phyloP scores from a whole-genome alignment of 306 rosid species.

The Sophora flavescens region DNA sequence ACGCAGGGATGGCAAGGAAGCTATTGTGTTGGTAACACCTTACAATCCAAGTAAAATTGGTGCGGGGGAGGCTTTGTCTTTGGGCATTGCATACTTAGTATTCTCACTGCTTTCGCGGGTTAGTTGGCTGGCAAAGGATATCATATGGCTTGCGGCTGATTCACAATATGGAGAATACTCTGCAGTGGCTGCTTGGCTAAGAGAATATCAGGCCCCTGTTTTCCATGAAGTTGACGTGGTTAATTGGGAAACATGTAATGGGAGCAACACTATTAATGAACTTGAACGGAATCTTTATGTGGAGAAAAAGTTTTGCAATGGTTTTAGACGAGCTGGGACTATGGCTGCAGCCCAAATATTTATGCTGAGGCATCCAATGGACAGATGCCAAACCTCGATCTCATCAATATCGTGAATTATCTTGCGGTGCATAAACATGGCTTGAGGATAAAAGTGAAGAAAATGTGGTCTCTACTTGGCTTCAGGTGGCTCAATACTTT shows the following conservation, averaged over 20 bases:
- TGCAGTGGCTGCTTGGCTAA: slow-evolving; percentile 86
- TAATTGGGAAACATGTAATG: slow-evolving; percentile 65
- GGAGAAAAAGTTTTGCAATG: slow-evolving; percentile 56
- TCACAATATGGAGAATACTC: slow-evolving; percentile 83
- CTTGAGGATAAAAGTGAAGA: slow-evolving; percentile 76
- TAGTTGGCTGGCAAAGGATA: slow-evolving; percentile 95
- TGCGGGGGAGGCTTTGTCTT: slow-evolving; percentile 72
- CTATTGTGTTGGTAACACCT: slow-evolving; percentile 92
- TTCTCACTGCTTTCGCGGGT: slow-evolving; percentile 85
- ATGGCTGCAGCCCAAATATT: slow-evolving; percentile 86
- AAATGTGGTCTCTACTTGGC: slow-evolving; percentile 67
- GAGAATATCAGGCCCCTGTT: slow-evolving; percentile 83
- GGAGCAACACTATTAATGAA: slow-evolving; percentile 44
- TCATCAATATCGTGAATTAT: slow-evolving; percentile 87
- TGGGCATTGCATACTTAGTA: slow-evolving; percentile 86
- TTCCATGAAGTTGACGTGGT: slow-evolving; percentile 50
- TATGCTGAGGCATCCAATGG: slow-evolving; percentile 96
- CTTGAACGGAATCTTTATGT: slow-evolving; percentile 47
- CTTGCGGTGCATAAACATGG: slow-evolving; percentile 90
- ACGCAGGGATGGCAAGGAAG: slow-evolving; percentile 98
- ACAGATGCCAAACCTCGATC: slow-evolving; percentile 98
- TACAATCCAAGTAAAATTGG: slow-evolving; percentile 65
- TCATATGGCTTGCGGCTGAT: slow-evolving; percentile 91
- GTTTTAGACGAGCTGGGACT: slow-evolving; percentile 93
- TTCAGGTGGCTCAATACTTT: slow-evolving; percentile 75